Evolutionary conservation across 176 grass and related monocot species (phyloP), one percentile per base, ranked within the genome.

Genomic region (Carex parvula): DNA sequence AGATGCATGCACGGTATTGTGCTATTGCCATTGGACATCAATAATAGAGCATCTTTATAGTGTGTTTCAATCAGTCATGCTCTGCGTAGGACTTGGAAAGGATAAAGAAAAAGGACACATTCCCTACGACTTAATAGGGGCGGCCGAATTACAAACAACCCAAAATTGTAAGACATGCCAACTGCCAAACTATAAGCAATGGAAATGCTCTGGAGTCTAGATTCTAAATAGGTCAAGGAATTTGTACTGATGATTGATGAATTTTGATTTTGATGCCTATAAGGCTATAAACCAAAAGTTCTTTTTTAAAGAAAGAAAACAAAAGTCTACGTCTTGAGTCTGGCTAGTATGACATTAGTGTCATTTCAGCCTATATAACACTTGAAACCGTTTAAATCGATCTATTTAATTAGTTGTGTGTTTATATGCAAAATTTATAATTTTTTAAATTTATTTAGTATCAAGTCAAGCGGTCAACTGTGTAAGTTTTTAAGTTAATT

Each of bases 1-100:
- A 75, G 46, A 50, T 68, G 64, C 64, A 53, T 75, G 70, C 44
- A 75, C 8, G 46, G n/a, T 22, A 26, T 75, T n/a, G n/a, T n/a
- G n/a, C n/a, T n/a, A n/a, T n/a, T 37, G 5, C 64, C 3, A 68
- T 68, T 68, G 14, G 30, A 30, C 30, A 68, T 29, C 70, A 75
- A 74, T 52, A 74, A 75, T 75, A 53, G 70, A 53, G 70, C 64
- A 68, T 68, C 64, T 37, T 16, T 1, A 8, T 50, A 8, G 29
- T 8, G 1, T 7, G 0, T 67, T 68, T 68, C 29, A 52, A 74
- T 24, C 70, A 74, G 26, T 74, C 37, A 72, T 46, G 41, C 32
- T 4, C 1, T 66, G 39, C 32, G 8, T 22, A 50, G n/a, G 42
- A 11, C 69, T 21, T 1, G 39, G 37, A 39, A 22, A 46, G 8